phyloP scores from a whole-genome alignment of 2,329 filamentous ascomycete genomes.

The Xylaria sp. region DNA sequence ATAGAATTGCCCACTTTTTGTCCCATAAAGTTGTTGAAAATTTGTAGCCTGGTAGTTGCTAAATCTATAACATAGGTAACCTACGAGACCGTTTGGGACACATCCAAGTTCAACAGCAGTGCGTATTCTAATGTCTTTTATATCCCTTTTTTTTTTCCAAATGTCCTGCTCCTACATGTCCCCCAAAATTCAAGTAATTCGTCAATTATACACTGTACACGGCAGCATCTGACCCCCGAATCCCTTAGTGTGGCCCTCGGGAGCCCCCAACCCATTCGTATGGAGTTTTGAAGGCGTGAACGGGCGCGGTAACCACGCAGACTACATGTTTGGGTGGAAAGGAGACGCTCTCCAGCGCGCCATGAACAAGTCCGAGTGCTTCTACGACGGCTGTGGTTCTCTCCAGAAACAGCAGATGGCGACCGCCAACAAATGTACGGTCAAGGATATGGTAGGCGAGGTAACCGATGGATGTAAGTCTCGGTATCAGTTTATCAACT shows the following conservation, averaged over 20 bases:
- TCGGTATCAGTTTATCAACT: background rate
- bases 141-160: too few relatives aligned
- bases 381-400: slow-evolving; percentile 47
- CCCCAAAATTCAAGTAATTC: too few relatives aligned
- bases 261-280: slow-evolving; percentile 44
- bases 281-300: slow-evolving; percentile 45
- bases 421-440: slow-evolving; percentile 41
- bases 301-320: slow-evolving; percentile 49
- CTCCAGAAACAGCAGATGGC: slow-evolving; percentile 44
- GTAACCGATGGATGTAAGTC: slow-evolving; percentile 45
- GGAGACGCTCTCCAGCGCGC: slow-evolving; percentile 46
- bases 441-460: slow-evolving; percentile 43
- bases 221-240: slow-evolving; percentile 1
- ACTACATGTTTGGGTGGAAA: slow-evolving; percentile 52
- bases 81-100: slow-evolving; percentile 57
- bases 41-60: background rate
- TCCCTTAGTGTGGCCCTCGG: slow-evolving; percentile 45
- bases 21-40: background rate
- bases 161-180: too few relatives aligned
- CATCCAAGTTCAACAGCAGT: slow-evolving; percentile 49
- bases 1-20: background rate
- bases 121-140: background rate
- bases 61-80: slow-evolving; percentile 6
- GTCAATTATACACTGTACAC: background rate
- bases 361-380: slow-evolving; percentile 52